A percentile compares a stretch with the other conserved stretches of the same genome.
Conservation (phyloP, 1,139 yeast genomes). For the Ogataea hybrid region DNA sequence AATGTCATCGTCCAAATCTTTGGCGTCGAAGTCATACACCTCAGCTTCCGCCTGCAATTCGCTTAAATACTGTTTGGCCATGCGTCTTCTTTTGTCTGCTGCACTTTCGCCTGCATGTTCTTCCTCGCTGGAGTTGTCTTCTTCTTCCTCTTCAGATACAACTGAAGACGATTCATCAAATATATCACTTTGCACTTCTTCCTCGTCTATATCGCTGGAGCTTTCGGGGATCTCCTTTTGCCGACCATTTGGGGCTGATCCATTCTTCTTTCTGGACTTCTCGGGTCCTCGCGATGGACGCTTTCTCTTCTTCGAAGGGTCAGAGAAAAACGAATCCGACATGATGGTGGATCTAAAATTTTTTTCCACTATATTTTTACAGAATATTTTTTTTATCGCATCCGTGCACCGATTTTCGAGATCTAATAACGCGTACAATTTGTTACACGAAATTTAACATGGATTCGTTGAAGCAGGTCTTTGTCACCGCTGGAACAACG, state of each 20-base stretch:
- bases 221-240: slow-evolving; percentile 6
- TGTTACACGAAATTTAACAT: slow-evolving; percentile 3
- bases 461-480: slow-evolving; percentile 25
- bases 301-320: slow-evolving; percentile 54
- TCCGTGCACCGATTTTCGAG: slow-evolving; percentile 6
- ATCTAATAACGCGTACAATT: slow-evolving; percentile 7
- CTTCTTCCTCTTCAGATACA: slow-evolving; percentile 34
- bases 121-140: slow-evolving; percentile 61
- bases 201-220: slow-evolving; percentile 37
- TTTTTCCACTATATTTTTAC: slow-evolving; percentile 6
- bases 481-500: slow-evolving; percentile 42
- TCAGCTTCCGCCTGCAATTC: slow-evolving; percentile 61
- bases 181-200: slow-evolving; percentile 39
- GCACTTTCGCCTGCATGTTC: slow-evolving; percentile 76
- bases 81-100: slow-evolving; percentile 89
- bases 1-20: slow-evolving; percentile 84
- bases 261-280: slow-evolving; percentile 16
- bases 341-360: slow-evolving; percentile 8
- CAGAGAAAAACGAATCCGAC: slow-evolving; percentile 61
- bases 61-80: slow-evolving; percentile 90
- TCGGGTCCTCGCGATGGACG: slow-evolving; percentile 25
- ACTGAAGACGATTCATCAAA: slow-evolving; percentile 38
- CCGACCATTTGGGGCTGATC: slow-evolving; percentile 10
- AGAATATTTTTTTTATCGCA: slow-evolving; percentile 8
- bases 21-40: slow-evolving; percentile 78